Percentiles rank a stretch among this genome's conserved stretches.
Evolutionary conservation across 331 rosid genomes (phyloP).

Genomic region (Acacia concinna): DNA sequence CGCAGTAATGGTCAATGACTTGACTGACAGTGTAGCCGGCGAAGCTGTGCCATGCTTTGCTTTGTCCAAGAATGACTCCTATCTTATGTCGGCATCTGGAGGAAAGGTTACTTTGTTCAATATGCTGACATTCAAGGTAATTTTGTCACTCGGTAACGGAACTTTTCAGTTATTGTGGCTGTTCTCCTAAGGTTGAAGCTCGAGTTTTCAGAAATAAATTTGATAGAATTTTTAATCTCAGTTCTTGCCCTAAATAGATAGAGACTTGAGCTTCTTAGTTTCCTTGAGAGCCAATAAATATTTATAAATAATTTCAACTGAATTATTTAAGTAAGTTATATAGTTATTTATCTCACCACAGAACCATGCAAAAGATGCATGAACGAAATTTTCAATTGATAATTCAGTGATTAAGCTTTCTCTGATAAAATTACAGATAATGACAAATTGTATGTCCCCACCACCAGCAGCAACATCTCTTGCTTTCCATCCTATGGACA

Average conservation of each 20-base stretch:
- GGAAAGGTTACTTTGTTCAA: constrained; percentile 66
- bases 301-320: neutral
- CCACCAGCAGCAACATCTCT: constrained; percentile 64
- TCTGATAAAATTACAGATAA: constrained; percentile 36
- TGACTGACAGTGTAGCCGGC: constrained; percentile 42
- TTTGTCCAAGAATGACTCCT: constrained; percentile 65
- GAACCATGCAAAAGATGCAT: neutral
- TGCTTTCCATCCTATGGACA: constrained; percentile 63
- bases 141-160: neutral
- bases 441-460: constrained; percentile 57
- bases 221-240: neutral
- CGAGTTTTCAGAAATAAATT: neutral
- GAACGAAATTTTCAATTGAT: neutral
- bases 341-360: neutral
- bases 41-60: constrained; percentile 57
- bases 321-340: too few species aligned
- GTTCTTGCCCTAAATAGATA: neutral
- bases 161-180: neutral
- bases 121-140: constrained; percentile 60
- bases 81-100: constrained; percentile 67
- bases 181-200: neutral
- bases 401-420: constrained; percentile 6
- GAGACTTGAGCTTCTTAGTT: constrained; percentile 3
- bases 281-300: neutral
- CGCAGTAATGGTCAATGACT: constrained; percentile 53